These are phyloP conservation scores for Aspergillus hancockii DNA, from an alignment of 495 filamentous ascomycete species.

Conservation along the genomic window DNA sequence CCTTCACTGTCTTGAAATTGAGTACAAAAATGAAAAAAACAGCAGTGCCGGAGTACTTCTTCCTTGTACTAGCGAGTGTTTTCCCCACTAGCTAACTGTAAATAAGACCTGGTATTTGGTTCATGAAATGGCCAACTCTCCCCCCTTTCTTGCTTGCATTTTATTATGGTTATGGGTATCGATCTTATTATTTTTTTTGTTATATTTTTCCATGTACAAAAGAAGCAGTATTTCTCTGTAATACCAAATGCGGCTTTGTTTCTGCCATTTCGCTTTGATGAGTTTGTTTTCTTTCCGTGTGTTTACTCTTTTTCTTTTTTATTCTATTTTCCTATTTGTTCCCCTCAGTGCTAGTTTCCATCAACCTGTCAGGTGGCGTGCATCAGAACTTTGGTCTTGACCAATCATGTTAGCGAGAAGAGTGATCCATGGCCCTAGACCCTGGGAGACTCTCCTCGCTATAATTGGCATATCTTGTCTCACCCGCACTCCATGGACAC, in stretches of 20 bases:
- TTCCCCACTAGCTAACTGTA: background rate
- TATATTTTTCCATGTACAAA: background rate
- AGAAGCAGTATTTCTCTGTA: background rate
- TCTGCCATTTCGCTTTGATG: background rate
- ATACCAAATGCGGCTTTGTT: background rate
- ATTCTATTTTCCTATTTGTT: background rate
- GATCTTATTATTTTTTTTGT: background rate
- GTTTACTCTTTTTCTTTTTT: slow-evolving; percentile 1
- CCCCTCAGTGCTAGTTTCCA: background rate
- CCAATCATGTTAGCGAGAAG: slow-evolving; percentile 14
- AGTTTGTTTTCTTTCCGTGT: background rate
- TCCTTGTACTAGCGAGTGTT: background rate
- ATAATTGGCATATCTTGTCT: slow-evolving; percentile 19
- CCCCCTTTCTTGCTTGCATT: background rate
- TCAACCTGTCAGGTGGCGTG: slow-evolving; percentile 19
- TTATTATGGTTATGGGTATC: background rate
- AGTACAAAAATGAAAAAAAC: background rate
- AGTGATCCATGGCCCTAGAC: slow-evolving; percentile 20
- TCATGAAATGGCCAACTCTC: background rate
- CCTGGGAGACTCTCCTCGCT: slow-evolving; percentile 12
- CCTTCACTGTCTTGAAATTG: background rate
- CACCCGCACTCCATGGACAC: slow-evolving; percentile 11
- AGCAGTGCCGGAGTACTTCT: background rate
- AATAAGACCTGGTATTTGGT: background rate
- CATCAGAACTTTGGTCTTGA: slow-evolving; percentile 1